A percentile compares a stretch with the other conserved stretches of the same genome.
phyloP scores from a whole-genome alignment of 306 rosid species.

The Benincasa hispida region DNA sequence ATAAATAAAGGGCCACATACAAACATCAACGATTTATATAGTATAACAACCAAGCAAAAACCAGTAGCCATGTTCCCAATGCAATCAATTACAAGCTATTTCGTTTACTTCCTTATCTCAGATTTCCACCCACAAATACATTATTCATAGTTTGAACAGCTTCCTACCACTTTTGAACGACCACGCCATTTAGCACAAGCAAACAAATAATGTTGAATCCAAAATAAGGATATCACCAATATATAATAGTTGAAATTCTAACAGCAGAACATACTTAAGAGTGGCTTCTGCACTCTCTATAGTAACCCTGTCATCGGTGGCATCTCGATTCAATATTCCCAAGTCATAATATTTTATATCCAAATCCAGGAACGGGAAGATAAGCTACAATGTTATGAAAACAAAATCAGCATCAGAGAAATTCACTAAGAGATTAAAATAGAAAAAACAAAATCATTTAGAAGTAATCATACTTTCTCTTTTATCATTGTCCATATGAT shows the following conservation, averaged over 20 bases:
- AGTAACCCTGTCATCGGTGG: constrained; percentile 79
- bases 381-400: constrained; percentile 54
- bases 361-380: constrained; percentile 75
- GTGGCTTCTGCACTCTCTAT: constrained; percentile 89
- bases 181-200: background rate
- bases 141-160: background rate
- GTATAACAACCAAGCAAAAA: background rate
- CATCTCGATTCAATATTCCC: constrained; percentile 79
- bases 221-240: background rate
- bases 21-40: background rate
- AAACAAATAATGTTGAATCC: background rate
- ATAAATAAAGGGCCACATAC: background rate
- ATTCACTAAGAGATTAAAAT: background rate
- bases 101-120: background rate
- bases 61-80: background rate
- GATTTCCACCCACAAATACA: background rate
- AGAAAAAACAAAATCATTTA: background rate
- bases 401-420: background rate
- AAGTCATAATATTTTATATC: constrained; percentile 79
- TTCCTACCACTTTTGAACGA: background rate
- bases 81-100: background rate
- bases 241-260: background rate
- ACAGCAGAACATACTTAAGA: constrained; percentile 45
- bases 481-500: constrained; percentile 78
- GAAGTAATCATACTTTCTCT: constrained; percentile 42